Evolutionary conservation across 129 eudicot genomes (phyloP), one percentile per base, ranked within the genome.

Genomic region (Apium graveolens): DNA sequence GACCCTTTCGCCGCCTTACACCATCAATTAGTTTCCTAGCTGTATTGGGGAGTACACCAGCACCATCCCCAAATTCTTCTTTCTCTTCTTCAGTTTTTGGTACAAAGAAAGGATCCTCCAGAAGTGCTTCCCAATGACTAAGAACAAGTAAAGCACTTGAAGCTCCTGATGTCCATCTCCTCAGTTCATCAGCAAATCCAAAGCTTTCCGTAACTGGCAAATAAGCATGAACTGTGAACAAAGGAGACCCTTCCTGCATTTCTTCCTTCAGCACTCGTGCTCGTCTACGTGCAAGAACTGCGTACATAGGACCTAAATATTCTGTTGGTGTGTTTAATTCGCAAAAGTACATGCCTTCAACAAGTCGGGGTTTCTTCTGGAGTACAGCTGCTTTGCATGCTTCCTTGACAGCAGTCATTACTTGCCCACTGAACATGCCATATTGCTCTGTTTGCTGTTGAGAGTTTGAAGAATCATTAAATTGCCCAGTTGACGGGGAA

Each of bases 31-130:
- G 89, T 80, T 92, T 90, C 55, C 93, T 88, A 29, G 99, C 87
- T 0, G 92, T 94, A 60, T 90, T 94, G 29, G 79, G 93, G 55
- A 84, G 88, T 31, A 94, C 96, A 66, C 91, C 90, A 5, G 98
- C 83, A 35, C 98, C 98, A 80, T 94, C 98, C 45, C 97, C 98
- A 86, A 86, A 94, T 83, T 94, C 98, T 76, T 94, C 98, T 51
- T 86, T 85, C 74, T 95, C 99, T 81, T 96, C 99, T 80, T 96
- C 97, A 29, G 99, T 95, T 82, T 87, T 92, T 17, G 99, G 99
- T 37, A 95, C 95, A 82, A 95, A 95, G 85, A 92, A 95, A 41
- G 98, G 98, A 76, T 94, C 98, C 87, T 94, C 98, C 13, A 83
- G 45, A 80, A 88, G 89, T 6, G 86, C 81, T 80, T 95, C 96